A percentile compares a stretch with the other conserved stretches of the same genome.
Evolutionary conservation across 1,284 basidiomycete genomes (phyloP).

Genomic region (Schizophyllum amplum): DNA sequence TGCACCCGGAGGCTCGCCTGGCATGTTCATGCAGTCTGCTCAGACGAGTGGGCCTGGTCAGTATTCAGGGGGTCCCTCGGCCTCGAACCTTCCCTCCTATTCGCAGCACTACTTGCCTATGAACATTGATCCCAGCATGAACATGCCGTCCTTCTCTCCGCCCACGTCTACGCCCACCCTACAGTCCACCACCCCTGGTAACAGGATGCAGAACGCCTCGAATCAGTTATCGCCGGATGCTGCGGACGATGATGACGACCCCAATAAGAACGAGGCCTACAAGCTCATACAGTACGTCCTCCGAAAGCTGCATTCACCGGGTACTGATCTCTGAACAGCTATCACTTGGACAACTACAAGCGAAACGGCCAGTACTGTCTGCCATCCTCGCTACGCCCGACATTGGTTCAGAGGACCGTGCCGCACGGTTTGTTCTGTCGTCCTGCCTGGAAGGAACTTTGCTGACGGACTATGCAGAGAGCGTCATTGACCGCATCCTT

Average conservation of each 20-base stretch:
- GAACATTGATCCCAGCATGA: slow-evolving; percentile 43
- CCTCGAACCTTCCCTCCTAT: slow-evolving; percentile 23
- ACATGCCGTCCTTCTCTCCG: slow-evolving; percentile 33
- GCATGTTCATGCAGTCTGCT: slow-evolving; percentile 52
- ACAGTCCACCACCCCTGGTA: not conserved
- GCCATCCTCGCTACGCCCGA: slow-evolving; percentile 81
- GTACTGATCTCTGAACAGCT: slow-evolving; percentile 32
- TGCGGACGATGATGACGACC: slow-evolving; percentile 49
- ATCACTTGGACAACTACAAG: slow-evolving; percentile 83
- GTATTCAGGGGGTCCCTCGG: slow-evolving; percentile 1
- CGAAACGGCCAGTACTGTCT: slow-evolving; percentile 76
- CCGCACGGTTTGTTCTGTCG: not conserved
- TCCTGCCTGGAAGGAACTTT: slow-evolving; percentile 12
- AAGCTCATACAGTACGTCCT: slow-evolving; percentile 67
- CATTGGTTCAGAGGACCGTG: slow-evolving; percentile 68
- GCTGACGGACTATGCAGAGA: slow-evolving; percentile 63
- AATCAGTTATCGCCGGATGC: slow-evolving; percentile 27
- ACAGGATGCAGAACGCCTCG: slow-evolving; percentile 14
- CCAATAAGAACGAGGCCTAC: slow-evolving; percentile 68
- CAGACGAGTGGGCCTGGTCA: slow-evolving; percentile 19
- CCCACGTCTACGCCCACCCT: not conserved
- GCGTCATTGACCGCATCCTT: slow-evolving; percentile 81
- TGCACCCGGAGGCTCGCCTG: slow-evolving; percentile 38
- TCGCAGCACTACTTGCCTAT: slow-evolving; percentile 55
- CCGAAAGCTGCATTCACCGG: not conserved